These are phyloP conservation scores for Calocybe gangraenosa DNA, from an alignment of 768 basidiomycete species.

Conservation along the genomic window DNA sequence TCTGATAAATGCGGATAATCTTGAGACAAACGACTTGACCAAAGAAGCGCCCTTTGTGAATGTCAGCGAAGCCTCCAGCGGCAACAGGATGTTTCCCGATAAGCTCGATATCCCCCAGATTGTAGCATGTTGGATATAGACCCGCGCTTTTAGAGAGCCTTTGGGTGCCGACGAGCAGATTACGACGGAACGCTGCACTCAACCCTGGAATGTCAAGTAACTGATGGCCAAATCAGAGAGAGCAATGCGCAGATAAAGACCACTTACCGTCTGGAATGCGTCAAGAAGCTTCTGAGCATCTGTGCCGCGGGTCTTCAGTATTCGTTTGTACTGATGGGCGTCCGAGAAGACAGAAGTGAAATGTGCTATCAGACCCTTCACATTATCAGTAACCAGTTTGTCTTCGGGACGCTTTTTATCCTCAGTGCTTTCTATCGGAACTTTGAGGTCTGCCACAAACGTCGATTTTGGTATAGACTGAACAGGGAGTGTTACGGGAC, in stretches of 20 bases:
- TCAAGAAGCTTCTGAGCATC: constrained; percentile 9
- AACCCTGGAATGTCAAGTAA: constrained; percentile 8
- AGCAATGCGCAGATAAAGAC: too few relatives aligned
- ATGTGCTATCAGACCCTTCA: constrained; percentile 2
- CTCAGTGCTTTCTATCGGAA: background rate
- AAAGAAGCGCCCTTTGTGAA: constrained; percentile 1
- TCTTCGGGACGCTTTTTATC: too few relatives aligned
- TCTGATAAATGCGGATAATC: background rate
- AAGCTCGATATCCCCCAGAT: background rate
- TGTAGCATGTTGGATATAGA: constrained; percentile 8
- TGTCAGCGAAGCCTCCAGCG: constrained; percentile 4
- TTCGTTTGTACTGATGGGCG: constrained; percentile 2
- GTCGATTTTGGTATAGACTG: too few relatives aligned
- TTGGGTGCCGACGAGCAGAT: constrained; percentile 13
- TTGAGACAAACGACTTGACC: constrained; percentile 3
- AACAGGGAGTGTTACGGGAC: too few relatives aligned
- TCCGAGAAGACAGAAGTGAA: constrained; percentile 1
- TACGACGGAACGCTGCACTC: constrained; percentile 3
- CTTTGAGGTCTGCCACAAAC: too few relatives aligned
- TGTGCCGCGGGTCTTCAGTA: background rate
- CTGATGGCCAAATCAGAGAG: background rate
- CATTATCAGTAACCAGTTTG: background rate
- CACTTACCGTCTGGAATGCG: constrained; percentile 9
- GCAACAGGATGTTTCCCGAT: background rate
- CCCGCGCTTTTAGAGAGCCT: constrained; percentile 3